These are phyloP conservation scores for Hebeloma cylindrosporum DNA, from an alignment of 768 basidiomycete species.

Conservation along the genomic window DNA sequence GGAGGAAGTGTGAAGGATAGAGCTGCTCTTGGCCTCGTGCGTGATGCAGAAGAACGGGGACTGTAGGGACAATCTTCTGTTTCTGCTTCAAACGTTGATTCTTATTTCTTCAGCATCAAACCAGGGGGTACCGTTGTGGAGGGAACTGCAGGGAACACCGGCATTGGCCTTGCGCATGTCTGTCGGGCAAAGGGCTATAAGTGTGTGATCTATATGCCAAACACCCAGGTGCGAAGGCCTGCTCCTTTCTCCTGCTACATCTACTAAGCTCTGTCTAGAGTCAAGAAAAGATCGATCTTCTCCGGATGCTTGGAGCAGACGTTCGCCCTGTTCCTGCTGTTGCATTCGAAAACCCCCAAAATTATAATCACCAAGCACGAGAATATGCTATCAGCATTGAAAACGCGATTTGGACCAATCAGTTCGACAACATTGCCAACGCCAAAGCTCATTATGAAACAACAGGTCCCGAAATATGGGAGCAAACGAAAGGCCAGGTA, in stretches of 20 bases:
- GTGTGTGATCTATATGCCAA: conserved; percentile 99
- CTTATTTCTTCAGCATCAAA: conserved; percentile 52
- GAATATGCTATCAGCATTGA: conserved; percentile 72
- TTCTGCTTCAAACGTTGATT: background rate
- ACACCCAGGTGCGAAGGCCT: conserved; percentile 65
- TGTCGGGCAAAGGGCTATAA: conserved; percentile 92
- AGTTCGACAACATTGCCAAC: conserved; percentile 97
- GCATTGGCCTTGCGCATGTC: conserved; percentile 93
- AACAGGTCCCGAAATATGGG: conserved; percentile 97
- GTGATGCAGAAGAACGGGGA: conserved; percentile 84
- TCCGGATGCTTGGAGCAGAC: conserved; percentile 96
- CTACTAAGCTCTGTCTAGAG: conserved; percentile 49
- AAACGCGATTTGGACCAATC: conserved; percentile 96
- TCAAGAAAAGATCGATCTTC: conserved; percentile 97
- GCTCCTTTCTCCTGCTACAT: background rate
- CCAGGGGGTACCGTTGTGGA: conserved; percentile 98
- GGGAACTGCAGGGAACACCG: conserved; percentile 98
- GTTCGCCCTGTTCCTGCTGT: conserved; percentile 96
- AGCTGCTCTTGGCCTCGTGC: conserved; percentile 86
- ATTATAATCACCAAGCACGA: conserved; percentile 98
- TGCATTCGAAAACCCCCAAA: conserved; percentile 89
- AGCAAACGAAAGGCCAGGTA: conserved; percentile 73
- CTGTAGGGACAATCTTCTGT: conserved; percentile 45
- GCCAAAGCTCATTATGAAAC: conserved; percentile 82
- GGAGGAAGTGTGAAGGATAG: conserved; percentile 98